These are phyloP conservation scores for Botryotinia calthae DNA, from an alignment of 2,329 filamentous ascomycete species.

Conservation along the genomic window DNA sequence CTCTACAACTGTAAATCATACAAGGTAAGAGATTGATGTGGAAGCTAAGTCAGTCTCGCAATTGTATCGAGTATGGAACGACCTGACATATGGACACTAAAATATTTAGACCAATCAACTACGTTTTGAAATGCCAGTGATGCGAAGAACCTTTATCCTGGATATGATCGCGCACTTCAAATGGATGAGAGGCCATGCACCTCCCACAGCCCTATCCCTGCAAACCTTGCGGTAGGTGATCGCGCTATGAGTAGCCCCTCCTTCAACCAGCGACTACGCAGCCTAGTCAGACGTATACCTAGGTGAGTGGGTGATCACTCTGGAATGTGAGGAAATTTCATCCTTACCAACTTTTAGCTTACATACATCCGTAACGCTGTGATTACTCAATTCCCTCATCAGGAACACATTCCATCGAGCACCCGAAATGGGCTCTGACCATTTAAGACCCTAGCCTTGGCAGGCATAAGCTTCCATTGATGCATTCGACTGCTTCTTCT, in stretches of 20 bases:
- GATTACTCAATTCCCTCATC: conserved; percentile 10
- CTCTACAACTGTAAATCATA: conserved; percentile 2
- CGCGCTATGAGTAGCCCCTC: conserved; percentile 16
- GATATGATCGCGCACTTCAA: conserved; percentile 12
- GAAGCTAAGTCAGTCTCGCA: conserved; percentile 8
- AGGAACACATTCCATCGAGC: background rate
- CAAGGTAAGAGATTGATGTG: conserved; percentile 3
- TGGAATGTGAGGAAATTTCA: background rate
- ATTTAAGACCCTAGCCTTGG: conserved; percentile 9
- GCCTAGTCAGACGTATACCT: conserved; percentile 9
- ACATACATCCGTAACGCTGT: conserved; percentile 6
- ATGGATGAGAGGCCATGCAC: conserved; percentile 13
- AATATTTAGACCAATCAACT: background rate
- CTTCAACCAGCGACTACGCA: conserved; percentile 10
- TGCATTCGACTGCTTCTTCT: conserved; percentile 19
- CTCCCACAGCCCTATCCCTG: conserved; percentile 18
- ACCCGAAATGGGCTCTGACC: background rate
- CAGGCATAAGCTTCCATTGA: conserved; percentile 19
- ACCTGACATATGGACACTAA: conserved; percentile 14
- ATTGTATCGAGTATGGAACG: conserved; percentile 11
- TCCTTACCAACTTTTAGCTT: background rate
- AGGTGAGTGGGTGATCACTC: background rate
- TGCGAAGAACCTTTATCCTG: conserved; percentile 16
- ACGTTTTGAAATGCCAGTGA: conserved; percentile 10
- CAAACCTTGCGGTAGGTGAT: conserved; percentile 14